Conservation (phyloP, 1,284 basidiomycete species). For the Marasmius sp. region DNA sequence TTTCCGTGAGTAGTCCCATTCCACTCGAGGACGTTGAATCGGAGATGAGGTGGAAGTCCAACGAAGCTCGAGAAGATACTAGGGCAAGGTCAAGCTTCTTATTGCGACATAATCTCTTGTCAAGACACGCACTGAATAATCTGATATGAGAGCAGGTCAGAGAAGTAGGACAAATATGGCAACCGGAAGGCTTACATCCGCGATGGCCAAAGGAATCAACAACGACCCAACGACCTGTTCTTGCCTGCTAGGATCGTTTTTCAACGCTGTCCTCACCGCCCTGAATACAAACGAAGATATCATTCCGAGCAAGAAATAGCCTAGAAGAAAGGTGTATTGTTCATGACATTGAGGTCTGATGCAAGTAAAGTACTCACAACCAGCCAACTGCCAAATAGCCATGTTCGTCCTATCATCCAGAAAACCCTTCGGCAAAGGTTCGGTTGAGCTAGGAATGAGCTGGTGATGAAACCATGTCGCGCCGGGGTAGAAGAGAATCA, state of each 20-base stretch:
- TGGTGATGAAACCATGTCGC: slow-evolving; percentile 71
- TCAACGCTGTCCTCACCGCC: slow-evolving; percentile 62
- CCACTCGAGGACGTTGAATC: slow-evolving; percentile 53
- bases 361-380: slow-evolving; percentile 44
- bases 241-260: slow-evolving; percentile 59
- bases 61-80: slow-evolving; percentile 61
- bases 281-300: slow-evolving; percentile 72
- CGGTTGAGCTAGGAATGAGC: slow-evolving; percentile 52
- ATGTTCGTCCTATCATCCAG: slow-evolving; percentile 59
- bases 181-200: slow-evolving; percentile 56
- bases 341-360: not conserved
- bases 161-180: slow-evolving; percentile 1
- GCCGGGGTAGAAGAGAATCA: slow-evolving; percentile 63
- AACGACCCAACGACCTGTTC: slow-evolving; percentile 69
- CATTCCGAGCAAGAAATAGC: slow-evolving; percentile 67
- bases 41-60: slow-evolving; percentile 57
- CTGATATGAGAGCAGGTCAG: not conserved
- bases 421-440: slow-evolving; percentile 25
- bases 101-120: not conserved
- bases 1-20: slow-evolving; percentile 77
- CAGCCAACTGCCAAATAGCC: slow-evolving; percentile 71
- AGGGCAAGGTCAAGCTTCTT: slow-evolving; percentile 1
- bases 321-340: slow-evolving; percentile 31
- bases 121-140: not conserved
- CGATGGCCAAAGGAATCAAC: slow-evolving; percentile 65